These are phyloP conservation scores for Cladophialophora carrionii DNA, from an alignment of 2,329 filamentous ascomycete genomes.

Conservation along the genomic window DNA sequence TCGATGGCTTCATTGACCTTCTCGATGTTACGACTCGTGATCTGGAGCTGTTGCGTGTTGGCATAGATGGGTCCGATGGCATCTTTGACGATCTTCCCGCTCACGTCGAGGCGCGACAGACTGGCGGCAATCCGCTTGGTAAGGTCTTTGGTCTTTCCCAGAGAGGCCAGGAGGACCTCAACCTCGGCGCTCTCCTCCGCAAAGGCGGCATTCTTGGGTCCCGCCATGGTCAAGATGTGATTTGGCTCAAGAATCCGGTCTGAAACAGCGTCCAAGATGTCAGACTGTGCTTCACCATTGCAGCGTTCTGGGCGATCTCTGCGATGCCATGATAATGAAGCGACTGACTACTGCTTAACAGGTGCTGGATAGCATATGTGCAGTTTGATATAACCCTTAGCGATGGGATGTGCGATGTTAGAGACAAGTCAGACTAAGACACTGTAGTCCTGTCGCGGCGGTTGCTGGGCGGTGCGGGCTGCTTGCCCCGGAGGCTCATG, in stretches of 20 bases:
- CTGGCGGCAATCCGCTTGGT: conserved; percentile 96
- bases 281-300: background rate
- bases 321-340: background rate
- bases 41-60: conserved; percentile 86
- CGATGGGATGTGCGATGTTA: background rate
- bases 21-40: conserved; percentile 88
- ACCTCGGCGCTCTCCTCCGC: conserved; percentile 70
- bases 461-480: background rate
- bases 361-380: background rate
- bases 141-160: conserved; percentile 89
- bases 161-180: conserved; percentile 67
- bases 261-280: conserved; percentile 11
- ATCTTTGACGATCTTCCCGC: conserved; percentile 86
- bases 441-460: background rate
- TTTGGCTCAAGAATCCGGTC: background rate
- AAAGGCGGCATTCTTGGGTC: conserved; percentile 59
- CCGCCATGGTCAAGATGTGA: conserved; percentile 52
- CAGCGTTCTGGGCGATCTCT: background rate
- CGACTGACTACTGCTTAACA: background rate
- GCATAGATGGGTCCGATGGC: conserved; percentile 90
- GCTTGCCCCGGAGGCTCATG: background rate
- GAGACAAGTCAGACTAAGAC: background rate
- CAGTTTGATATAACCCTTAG: background rate
- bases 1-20: conserved; percentile 84
- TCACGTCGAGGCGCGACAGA: conserved; percentile 78